Evolutionary conservation across 1,139 yeast genomes (phyloP), one percentile per base, ranked within the genome.

Genomic region (Saccharomyces hybrid): DNA sequence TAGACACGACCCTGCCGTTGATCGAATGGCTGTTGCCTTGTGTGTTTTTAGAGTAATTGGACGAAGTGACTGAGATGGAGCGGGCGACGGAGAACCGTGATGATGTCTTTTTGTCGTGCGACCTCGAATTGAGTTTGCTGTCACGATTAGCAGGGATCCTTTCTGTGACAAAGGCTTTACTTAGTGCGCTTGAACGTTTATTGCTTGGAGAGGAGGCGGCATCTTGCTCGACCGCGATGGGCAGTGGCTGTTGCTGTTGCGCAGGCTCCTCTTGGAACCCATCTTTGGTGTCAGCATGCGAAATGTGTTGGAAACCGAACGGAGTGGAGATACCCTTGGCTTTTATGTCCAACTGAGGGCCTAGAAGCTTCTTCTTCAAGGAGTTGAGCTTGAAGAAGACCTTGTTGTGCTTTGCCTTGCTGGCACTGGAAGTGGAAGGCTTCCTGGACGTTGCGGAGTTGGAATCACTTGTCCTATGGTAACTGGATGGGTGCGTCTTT

Each of bases 281-380:
- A 4, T 38, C 14, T 31, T 52, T 59, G 26, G 61, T 58, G 51
- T 62, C 60, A 2, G 70, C 70, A 53, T 67, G 71, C 2, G 69
- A 64, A 11, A 67, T 66, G 58, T 67, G 71, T 52, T 64, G 69
- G 55, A 67, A 66, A 34, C 57, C 62, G 53, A 58, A 67, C 11
- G 70, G 70, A 11, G 60, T 57, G 2, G 68, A 63, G 12, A 65
- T 65, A 32, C 49, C 52, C 47, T 55, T 53, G 21, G 49, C 42
- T 31, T 21, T 52, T 55, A 24, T 21, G 42, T 27, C 55, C 61
- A 47, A 57, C 51, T 14, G 27, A 9, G 16, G 42, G 32, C n/a
- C 47, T 28, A 12, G 31, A 6, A 24, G 28, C 16, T 34, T 50
- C 29, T 53, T 54, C 31, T 27, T 48, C 5, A 16, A 49, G 46